Percentiles rank a stretch among this genome's conserved stretches.
These are phyloP conservation scores for Chalaropsis ovoidea DNA, from an alignment of 2,329 filamentous ascomycete species.

Conservation along the genomic window DNA sequence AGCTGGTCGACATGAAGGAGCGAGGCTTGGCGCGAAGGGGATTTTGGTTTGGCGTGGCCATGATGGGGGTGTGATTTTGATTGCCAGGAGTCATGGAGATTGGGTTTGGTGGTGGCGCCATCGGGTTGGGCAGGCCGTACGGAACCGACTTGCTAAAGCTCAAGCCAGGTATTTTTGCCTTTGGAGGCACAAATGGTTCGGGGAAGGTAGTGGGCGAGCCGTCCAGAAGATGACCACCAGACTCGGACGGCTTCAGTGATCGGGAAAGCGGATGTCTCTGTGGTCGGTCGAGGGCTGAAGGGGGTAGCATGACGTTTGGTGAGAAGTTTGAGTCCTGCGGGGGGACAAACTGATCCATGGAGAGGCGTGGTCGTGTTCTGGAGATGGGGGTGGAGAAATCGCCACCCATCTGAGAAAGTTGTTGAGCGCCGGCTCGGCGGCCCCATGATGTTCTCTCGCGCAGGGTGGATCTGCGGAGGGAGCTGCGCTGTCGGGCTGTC, in stretches of 20 bases:
- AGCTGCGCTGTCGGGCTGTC: slow-evolving; percentile 60
- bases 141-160: slow-evolving; percentile 24
- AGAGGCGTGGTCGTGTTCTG: slow-evolving; percentile 61
- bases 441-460: slow-evolving; percentile 59
- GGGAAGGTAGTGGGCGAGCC: slow-evolving; percentile 42
- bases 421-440: slow-evolving; percentile 46
- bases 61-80: slow-evolving; percentile 10
- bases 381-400: slow-evolving; percentile 44
- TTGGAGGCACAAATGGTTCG: slow-evolving; percentile 27
- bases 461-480: slow-evolving; percentile 73
- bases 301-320: slow-evolving; percentile 40
- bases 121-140: slow-evolving; percentile 18
- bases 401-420: slow-evolving; percentile 39
- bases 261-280: slow-evolving; percentile 76
- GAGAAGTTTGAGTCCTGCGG: slow-evolving; percentile 46
- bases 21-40: slow-evolving; percentile 20
- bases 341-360: slow-evolving; percentile 66
- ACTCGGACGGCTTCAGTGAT: slow-evolving; percentile 77
- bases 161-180: slow-evolving; percentile 33
- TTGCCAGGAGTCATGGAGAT: slow-evolving; percentile 35
- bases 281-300: slow-evolving; percentile 32
- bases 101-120: slow-evolving; percentile 16
- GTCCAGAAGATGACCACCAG: slow-evolving; percentile 64
- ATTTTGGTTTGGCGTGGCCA: slow-evolving; percentile 23
- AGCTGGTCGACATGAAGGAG: slow-evolving; percentile 79